phyloP scores from a whole-genome alignment of 768 basidiomycete genomes.

The Lactarius tabidus region DNA sequence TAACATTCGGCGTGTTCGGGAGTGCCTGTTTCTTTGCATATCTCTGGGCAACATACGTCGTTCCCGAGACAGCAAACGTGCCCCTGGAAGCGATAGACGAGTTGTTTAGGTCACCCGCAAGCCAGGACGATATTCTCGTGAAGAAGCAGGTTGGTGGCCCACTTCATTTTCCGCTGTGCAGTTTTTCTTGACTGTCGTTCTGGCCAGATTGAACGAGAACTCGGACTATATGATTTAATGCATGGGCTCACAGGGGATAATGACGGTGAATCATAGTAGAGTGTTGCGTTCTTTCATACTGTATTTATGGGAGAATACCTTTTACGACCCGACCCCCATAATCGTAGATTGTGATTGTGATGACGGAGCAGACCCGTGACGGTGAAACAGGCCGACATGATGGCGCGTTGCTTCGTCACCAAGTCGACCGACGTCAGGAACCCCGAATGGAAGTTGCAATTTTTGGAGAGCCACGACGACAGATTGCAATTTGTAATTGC shows the following conservation, averaged over 20 bases:
- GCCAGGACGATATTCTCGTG: constrained; percentile 47
- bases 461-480: neutral
- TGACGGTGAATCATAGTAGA: neutral
- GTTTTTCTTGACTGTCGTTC: neutral
- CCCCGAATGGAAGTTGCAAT: neutral
- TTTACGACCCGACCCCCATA: neutral
- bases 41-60: constrained; percentile 62
- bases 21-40: constrained; percentile 62
- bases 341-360: neutral
- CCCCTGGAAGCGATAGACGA: constrained; percentile 74
- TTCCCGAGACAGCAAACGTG: constrained; percentile 76
- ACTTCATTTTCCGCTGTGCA: neutral
- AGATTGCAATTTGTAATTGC: too few relatives aligned
- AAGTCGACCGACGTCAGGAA: neutral
- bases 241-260: constrained; percentile 31
- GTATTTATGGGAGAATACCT: too few relatives aligned
- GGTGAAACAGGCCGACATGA: neutral
- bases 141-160: constrained; percentile 47
- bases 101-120: constrained; percentile 58
- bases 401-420: neutral
- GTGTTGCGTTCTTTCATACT: too few relatives aligned
- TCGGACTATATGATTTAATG: constrained; percentile 49
- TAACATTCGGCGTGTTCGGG: constrained; percentile 67
- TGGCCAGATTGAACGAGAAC: constrained; percentile 51
- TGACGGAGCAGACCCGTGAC: neutral